Base-by-base conservation (phyloP, 305 asterid species). In the Fraxinus sp. region DNA sequence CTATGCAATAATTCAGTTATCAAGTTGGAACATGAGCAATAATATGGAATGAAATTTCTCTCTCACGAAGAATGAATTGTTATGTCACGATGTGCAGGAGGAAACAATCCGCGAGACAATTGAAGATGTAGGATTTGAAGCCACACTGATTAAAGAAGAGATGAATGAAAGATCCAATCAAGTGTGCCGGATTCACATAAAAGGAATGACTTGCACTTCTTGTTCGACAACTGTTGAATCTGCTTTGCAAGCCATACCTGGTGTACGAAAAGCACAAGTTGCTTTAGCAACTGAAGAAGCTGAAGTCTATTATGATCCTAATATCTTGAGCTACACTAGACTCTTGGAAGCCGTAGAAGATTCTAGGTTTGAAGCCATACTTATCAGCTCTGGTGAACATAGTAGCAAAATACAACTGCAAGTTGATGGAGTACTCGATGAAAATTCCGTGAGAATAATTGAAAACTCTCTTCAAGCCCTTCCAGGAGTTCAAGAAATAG, bases 231-330 rank as follows among this genome's bases (percentile, higher is more conserved):
- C 95, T 16, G 87, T 94, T 32, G 98, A 93, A 82, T 90, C 93
- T 46, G 83, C 86, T 76, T 83, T 94, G 85, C 91, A 81, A 84
- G 82, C 80, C 78, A 76, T 90, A 57, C 90, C 85, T 0, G 93
- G 96, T 30, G 86, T 92, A 71, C 91, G 80, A 79, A 89, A 85
- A 88, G 97, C 96, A 9, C 94, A 78, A 73, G 92, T 94, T 5
- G 94, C 97, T 71, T 87, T 94, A 86, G 94, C 98, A 76, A 92
- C 93, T 1, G 98, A 91, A 82, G 96, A 90, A 79, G 96, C 94
- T 68, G 95, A 94, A 89, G 86, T 94, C 81, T 92, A 83, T 39
- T 94, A 89, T 78, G 92, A 92, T 83, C 92, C 91, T 13, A 88
- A 81, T 82, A 80, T 86, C 81, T 78, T 87, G 86, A 87, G 83